Percentiles rank a stretch among this genome's conserved stretches.
These are phyloP conservation scores for Trichosanthes truncata DNA, from an alignment of 306 rosid species.

Conservation along the genomic window DNA sequence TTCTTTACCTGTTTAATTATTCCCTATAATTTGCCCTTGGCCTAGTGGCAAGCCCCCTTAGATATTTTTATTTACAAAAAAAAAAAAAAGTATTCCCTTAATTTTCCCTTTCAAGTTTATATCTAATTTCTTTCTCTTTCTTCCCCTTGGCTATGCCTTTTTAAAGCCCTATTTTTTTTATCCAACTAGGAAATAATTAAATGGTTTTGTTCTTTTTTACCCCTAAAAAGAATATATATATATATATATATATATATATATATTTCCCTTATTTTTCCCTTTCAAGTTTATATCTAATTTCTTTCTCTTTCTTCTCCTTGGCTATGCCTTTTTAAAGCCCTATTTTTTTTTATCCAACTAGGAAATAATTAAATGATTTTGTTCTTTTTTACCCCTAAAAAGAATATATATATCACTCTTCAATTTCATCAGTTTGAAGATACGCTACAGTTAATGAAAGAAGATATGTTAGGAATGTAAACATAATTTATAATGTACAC, in stretches of 20 bases:
- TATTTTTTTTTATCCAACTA: background rate
- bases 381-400: background rate
- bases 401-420: too few relatives aligned
- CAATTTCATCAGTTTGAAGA: too few relatives aligned
- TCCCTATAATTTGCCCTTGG: too few relatives aligned
- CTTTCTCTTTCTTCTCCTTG: background rate
- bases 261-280: slow-evolving; percentile 11
- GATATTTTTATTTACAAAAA: too few relatives aligned
- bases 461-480: too few relatives aligned
- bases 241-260: too few relatives aligned
- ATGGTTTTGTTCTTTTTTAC: background rate
- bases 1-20: slow-evolving; percentile 24
- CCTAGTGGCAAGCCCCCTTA: too few relatives aligned
- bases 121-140: too few relatives aligned
- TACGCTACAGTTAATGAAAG: too few relatives aligned
- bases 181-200: background rate
- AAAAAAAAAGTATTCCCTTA: too few relatives aligned
- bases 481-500: too few relatives aligned
- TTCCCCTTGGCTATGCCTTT: background rate
- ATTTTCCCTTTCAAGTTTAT: background rate
- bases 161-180: background rate
- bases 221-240: too few relatives aligned
- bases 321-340: background rate
- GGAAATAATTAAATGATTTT: background rate
- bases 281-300: background rate